phyloP scores from a whole-genome alignment of 2,329 filamentous ascomycete species.

The Truncatella angustata region DNA sequence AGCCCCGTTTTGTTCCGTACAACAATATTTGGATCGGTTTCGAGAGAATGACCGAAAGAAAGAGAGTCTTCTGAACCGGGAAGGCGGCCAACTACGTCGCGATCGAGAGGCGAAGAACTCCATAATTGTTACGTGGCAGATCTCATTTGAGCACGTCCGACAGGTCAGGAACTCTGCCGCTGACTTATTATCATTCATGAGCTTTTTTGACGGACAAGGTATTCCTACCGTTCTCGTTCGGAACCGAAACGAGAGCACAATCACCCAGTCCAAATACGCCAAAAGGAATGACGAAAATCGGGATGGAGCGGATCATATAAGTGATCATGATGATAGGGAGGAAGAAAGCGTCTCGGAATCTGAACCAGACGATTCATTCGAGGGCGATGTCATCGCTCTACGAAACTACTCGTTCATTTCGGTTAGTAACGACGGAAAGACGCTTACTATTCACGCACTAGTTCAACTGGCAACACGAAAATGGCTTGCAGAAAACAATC shows the following conservation, averaged over 20 bases:
- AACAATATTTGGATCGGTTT: conserved; percentile 37
- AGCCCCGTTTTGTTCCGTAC: conserved; percentile 25
- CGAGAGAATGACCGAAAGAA: conserved; percentile 28
- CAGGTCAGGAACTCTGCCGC: conserved; percentile 30
- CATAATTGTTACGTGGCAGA: conserved; percentile 34
- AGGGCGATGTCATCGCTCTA: conserved; percentile 33
- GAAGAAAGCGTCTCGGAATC: too few species aligned
- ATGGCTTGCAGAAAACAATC: conserved; percentile 29
- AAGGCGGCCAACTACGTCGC: conserved; percentile 30
- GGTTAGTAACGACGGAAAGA: conserved; percentile 14
- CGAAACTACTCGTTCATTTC: conserved; percentile 35
- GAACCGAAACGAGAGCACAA: not conserved
- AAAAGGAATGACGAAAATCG: not conserved
- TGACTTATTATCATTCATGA: conserved; percentile 43
- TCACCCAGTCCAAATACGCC: not conserved
- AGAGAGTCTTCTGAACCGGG: conserved; percentile 26
- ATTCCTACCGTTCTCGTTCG: not conserved
- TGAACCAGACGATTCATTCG: conserved; percentile 18
- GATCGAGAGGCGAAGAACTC: conserved; percentile 32
- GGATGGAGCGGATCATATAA: too few species aligned
- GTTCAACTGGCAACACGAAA: conserved; percentile 37
- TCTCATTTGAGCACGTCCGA: conserved; percentile 13
- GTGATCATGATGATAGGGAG: conserved; percentile 12
- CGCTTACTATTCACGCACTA: conserved; percentile 41
- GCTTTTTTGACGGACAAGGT: conserved; percentile 41